Base-by-base conservation (phyloP, 176 grass and related monocot species). In the Bolboschoenus planiculmis region DNA sequence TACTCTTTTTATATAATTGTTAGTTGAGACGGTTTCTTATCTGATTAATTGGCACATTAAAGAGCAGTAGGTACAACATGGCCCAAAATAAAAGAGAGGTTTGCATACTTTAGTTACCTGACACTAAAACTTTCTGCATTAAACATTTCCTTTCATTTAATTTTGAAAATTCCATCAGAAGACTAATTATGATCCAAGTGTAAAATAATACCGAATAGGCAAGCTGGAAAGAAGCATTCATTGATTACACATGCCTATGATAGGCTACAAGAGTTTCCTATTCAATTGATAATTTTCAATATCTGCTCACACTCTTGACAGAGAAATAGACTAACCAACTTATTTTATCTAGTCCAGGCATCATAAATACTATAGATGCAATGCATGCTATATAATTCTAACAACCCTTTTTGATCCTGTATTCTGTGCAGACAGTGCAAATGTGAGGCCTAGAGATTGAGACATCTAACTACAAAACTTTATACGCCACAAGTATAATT, bases 81-180 rank as follows among this genome's bases (percentile, higher is more conserved):
- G 70, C 70, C 70, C 42, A 48, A 75, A 75, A 75, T 47, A 74
- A 74, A n/a, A n/a, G n/a, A n/a, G n/a, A n/a, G n/a, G n/a, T 75
- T 75, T 46, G 42, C 48, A 75, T 75, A 47, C 2, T 75, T 74
- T 26, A 29, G 10, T 1, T 74, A 2, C 70, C 70, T 29, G 70
- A 48, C 71, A 75, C 71, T 75, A 75, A 66, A 53, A 75, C 43
- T 75, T 29, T 50, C 21, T 75, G 65, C 71, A 75, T 75, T 75
- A 26, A 74, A 48, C 70, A 26, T 75, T 75, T 50, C 71, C 71
- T 75, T n/a, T 75, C 24, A 75, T 75, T 75, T 24, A 75, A 75
- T 75, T 48, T 75, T 74, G 13, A 10, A 30, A 50, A 48, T 75
- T 48, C 43, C 71, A 75, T 75, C 71, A 50, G 5, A 27, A 48